A percentile compares a stretch with the other conserved stretches of the same genome.
Evolutionary conservation across 1,284 basidiomycete species (phyloP).

Genomic region (Irpex sp.): DNA sequence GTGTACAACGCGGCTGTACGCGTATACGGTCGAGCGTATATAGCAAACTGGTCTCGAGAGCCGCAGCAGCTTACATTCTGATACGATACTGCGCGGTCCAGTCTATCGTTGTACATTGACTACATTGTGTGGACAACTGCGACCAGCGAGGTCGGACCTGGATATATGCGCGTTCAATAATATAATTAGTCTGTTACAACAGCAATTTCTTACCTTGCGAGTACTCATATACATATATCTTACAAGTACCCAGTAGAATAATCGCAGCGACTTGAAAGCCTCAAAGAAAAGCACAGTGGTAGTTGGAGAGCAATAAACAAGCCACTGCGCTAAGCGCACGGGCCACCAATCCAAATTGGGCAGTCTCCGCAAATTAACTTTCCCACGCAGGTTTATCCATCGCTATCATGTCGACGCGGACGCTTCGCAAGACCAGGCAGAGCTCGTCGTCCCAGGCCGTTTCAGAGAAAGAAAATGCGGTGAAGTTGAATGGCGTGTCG

Average conservation of each 20-base stretch:
- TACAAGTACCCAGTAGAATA: too few species aligned
- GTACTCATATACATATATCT: too few species aligned
- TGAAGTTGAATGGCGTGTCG: constrained; percentile 10
- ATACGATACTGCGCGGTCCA: too few species aligned
- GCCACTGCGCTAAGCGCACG: not conserved
- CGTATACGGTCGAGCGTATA: not conserved
- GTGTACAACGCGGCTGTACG: not conserved
- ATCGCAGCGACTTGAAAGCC: too few species aligned
- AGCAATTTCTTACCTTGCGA: too few species aligned
- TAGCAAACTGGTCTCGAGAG: not conserved
- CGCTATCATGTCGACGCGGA: constrained; percentile 7
- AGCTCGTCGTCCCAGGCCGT: constrained; percentile 3
- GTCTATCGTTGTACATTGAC: too few species aligned
- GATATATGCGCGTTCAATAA: too few species aligned
- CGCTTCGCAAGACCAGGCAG: constrained; percentile 4
- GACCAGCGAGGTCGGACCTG: too few species aligned
- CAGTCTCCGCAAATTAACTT: not conserved
- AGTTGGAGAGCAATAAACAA: not conserved
- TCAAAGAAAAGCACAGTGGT: too few species aligned
- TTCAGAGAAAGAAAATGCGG: constrained; percentile 13
- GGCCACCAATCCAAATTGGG: not conserved
- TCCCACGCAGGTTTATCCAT: constrained; percentile 7
- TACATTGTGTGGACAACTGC: too few species aligned
- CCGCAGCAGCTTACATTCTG: too few species aligned
- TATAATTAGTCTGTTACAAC: too few species aligned